Evolutionary conservation across 306 rosid genomes (phyloP).

Genomic region (Nissolia schottii): DNA sequence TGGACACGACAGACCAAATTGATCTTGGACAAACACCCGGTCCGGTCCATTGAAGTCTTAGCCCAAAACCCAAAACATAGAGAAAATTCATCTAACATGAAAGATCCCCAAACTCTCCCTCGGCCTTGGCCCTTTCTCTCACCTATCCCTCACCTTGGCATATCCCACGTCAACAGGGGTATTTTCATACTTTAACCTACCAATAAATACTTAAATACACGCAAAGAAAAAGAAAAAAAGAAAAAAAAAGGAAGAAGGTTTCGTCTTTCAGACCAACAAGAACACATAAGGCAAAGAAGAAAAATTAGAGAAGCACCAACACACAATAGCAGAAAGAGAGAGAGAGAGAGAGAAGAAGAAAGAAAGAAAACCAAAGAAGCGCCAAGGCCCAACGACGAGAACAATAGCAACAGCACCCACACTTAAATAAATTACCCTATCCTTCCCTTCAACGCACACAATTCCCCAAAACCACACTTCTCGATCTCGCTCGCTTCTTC

Average conservation of each 20-base stretch:
- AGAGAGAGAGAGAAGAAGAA: neutral
- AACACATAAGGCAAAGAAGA: slow-evolving; percentile 42
- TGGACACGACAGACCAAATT: no score
- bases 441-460: slow-evolving; percentile 4
- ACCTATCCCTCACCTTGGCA: no score
- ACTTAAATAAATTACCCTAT: slow-evolving; percentile 10
- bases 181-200: neutral
- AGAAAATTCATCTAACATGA: no score
- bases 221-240: neutral
- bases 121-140: neutral
- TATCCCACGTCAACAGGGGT: slow-evolving; percentile 2
- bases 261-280: slow-evolving; percentile 46
- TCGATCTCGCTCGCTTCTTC: slow-evolving; percentile 54
- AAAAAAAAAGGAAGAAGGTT: slow-evolving; percentile 23
- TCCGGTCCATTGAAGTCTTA: no score
- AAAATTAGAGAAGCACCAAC: neutral
- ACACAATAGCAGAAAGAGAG: slow-evolving; percentile 25
- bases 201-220: neutral
- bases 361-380: neutral
- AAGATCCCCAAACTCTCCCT: neutral
- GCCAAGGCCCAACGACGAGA: neutral
- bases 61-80: no score
- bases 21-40: no score
- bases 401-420: neutral
- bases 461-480: slow-evolving; percentile 19